Percentiles rank a stretch among this genome's conserved stretches.
Evolutionary conservation across 1,139 yeast genomes (phyloP).

Genomic region (Diutina sp.): DNA sequence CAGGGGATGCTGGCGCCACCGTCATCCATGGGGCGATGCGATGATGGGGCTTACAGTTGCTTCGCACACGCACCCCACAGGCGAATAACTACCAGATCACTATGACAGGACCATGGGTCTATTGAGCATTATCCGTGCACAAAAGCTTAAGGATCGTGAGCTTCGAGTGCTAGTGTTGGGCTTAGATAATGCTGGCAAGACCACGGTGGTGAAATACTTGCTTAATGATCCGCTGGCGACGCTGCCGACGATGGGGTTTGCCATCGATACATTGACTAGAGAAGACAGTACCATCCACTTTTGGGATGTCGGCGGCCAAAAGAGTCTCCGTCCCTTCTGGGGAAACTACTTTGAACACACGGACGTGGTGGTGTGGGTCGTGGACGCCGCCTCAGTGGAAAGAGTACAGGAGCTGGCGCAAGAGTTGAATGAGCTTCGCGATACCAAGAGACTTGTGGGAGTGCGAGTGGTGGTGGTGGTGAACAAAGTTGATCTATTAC

Average conservation of each 20-base stretch:
- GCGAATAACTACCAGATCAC: no score
- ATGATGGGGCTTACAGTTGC: not conserved
- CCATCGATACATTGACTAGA: conserved; percentile 29
- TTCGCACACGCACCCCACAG: no score
- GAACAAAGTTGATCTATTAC: conserved; percentile 44
- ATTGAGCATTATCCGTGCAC: conserved; percentile 68
- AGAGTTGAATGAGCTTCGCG: conserved; percentile 50
- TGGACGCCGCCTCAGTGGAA: conserved; percentile 54
- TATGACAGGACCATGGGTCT: conserved; percentile 50
- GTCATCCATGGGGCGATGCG: not conserved
- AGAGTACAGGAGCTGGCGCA: conserved; percentile 50
- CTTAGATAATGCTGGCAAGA: conserved; percentile 82
- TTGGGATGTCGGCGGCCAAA: conserved; percentile 91
- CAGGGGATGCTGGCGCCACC: not conserved
- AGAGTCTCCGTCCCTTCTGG: conserved; percentile 73
- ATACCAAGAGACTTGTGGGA: conserved; percentile 60
- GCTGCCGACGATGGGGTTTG: conserved; percentile 44
- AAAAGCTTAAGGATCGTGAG: conserved; percentile 69
- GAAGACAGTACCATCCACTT: conserved; percentile 26
- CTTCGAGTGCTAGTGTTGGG: conserved; percentile 67
- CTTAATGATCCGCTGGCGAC: conserved; percentile 26
- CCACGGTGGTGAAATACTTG: conserved; percentile 61
- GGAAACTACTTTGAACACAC: conserved; percentile 82
- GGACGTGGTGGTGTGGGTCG: conserved; percentile 84
- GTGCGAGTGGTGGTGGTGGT: conserved; percentile 42